Evolutionary conservation across 768 basidiomycete genomes (phyloP).

Genomic region (Pisolithus orientalis): DNA sequence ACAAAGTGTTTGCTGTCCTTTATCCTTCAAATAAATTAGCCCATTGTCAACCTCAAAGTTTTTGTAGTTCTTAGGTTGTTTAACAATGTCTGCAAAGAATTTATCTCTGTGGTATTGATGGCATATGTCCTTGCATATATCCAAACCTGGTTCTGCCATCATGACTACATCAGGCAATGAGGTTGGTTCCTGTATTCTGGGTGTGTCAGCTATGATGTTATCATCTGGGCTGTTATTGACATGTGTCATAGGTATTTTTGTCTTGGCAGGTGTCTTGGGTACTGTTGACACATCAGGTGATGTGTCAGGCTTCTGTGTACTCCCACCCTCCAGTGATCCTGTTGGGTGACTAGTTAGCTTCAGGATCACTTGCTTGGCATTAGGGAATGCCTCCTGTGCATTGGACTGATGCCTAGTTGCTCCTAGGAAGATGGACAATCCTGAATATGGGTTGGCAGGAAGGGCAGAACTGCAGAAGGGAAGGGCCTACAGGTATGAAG

Average conservation of each 20-base stretch:
- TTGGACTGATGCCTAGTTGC: not conserved
- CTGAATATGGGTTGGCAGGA: slow-evolving; percentile 6
- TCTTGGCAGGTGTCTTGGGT: no score
- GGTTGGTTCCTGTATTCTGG: not conserved
- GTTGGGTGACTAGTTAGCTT: not conserved
- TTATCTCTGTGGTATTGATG: slow-evolving; percentile 13
- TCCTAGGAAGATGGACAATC: slow-evolving; percentile 7
- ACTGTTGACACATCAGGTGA: no score
- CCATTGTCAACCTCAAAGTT: slow-evolving; percentile 4
- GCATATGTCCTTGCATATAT: no score
- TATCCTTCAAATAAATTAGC: slow-evolving; percentile 9
- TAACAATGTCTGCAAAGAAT: slow-evolving; percentile 19
- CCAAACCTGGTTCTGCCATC: slow-evolving; percentile 3
- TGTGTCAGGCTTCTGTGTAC: not conserved
- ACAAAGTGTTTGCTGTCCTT: slow-evolving; percentile 10
- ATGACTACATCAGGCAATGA: slow-evolving; percentile 2
- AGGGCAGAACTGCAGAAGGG: no score
- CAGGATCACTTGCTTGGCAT: not conserved
- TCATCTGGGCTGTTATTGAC: no score
- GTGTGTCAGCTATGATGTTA: not conserved
- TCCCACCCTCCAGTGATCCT: slow-evolving; percentile 2
- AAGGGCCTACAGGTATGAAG: no score
- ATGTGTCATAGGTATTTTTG: no score
- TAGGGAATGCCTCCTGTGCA: not conserved
- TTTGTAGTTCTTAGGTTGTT: slow-evolving; percentile 14